phyloP scores from a whole-genome alignment of 257 asterid genomes.

The Paraleonurus japonicus region DNA sequence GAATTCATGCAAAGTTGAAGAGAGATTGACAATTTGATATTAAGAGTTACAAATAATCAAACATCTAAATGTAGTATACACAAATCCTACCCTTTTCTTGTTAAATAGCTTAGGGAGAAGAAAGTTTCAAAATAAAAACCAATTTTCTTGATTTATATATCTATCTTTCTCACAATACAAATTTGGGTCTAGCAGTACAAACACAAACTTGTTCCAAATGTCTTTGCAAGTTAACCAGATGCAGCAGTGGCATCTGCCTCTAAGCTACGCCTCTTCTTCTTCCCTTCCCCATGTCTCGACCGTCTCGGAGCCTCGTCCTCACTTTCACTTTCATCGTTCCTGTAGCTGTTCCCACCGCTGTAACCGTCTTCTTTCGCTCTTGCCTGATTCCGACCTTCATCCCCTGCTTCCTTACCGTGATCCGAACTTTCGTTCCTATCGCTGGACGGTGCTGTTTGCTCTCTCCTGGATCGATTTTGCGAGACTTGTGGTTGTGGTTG shows the following conservation, averaged over 20 bases:
- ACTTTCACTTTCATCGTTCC: slow-evolving; percentile 74
- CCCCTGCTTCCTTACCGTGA: slow-evolving; percentile 48
- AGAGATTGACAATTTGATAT: no score
- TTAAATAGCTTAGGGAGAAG: not conserved
- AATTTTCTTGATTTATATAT: not conserved
- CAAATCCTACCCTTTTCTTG: not conserved
- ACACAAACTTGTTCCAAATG: slow-evolving; percentile 5
- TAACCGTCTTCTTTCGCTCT: slow-evolving; percentile 44
- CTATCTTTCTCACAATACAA: not conserved
- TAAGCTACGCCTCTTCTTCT: slow-evolving; percentile 61
- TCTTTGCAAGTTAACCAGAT: slow-evolving; percentile 35
- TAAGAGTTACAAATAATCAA: no score
- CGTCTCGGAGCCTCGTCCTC: slow-evolving; percentile 93
- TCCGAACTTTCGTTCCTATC: slow-evolving; percentile 54
- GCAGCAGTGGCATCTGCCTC: slow-evolving; percentile 39
- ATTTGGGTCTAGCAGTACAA: not conserved
- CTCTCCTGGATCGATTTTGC: slow-evolving; percentile 57
- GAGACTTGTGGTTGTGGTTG: slow-evolving; percentile 28
- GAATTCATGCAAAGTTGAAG: no score
- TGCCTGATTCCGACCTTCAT: slow-evolving; percentile 38
- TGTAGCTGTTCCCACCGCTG: slow-evolving; percentile 46
- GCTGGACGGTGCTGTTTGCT: slow-evolving; percentile 39
- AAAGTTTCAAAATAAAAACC: not conserved
- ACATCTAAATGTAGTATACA: slow-evolving; percentile 1
- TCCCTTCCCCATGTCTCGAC: slow-evolving; percentile 86